Base-by-base conservation (phyloP, 148 eudicot genomes). In the Polygonum aviculare region DNA sequence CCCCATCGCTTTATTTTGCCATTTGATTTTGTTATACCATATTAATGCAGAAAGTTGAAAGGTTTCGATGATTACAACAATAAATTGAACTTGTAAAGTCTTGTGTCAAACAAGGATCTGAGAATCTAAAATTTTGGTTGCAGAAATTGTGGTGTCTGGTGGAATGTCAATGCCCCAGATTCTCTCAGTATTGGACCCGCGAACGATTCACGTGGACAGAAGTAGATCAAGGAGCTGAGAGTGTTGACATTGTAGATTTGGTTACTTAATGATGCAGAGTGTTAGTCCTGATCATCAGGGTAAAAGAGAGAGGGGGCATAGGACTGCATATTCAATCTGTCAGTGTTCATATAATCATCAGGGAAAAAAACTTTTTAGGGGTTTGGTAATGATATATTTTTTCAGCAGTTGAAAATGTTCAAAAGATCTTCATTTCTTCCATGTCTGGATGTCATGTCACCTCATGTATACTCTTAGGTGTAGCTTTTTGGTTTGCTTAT, bases 111-210 rank as follows among this genome's bases (percentile, higher is more conserved):
- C 9, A 9, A 21, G 31, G 31, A 59, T 22, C 5, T 59, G 65
- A 59, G 65, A 8, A 59, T 21, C 2, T 22, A 59, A 1, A 59
- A 22, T 77, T 57, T 12, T 74, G 76, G 12, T 77, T 88, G 88
- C 92, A 93, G 98, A 93, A 81, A 93, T 93, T 73, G 96, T 93
- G 44, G 88, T 93, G 52, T 93, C 98, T 44, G 98, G 98, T 74
- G 98, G 98, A 69, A 93, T 93, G 98, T 93, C 98, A 12, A 93
- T 93, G 98, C 98, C 98, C 36, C 98, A 91, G 82, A 77, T 88
- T 72, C 92, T 93, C 8, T 85, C 96, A 6, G 90, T 96, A 1
- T 54, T 89, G 80, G 94, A 91, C 78, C 76, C 89, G 76, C 82
- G 78, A 57, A 79, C 76, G 21, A 78, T 78, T 65, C 90, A 82